Evolutionary conservation across 2,329 filamentous ascomycete genomes (phyloP).

Genomic region (Cytospora paraplurivora): DNA sequence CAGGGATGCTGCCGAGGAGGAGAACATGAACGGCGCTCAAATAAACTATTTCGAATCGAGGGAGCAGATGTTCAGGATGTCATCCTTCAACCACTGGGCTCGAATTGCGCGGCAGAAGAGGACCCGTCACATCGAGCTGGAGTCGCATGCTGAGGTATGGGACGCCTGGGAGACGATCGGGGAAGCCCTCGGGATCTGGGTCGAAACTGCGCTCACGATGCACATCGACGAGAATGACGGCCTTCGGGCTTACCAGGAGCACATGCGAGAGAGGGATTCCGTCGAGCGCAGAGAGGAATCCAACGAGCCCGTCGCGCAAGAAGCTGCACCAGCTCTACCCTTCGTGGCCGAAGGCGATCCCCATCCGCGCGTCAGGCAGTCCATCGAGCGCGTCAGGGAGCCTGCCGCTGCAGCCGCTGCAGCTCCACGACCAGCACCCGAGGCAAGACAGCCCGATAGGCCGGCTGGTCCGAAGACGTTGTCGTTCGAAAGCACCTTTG

Average conservation of each 20-base stretch:
- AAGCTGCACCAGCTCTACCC: background rate
- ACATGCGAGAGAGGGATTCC: conserved; percentile 21
- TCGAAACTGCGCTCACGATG: conserved; percentile 33
- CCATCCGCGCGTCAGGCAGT: conserved; percentile 26
- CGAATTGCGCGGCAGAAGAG: conserved; percentile 17
- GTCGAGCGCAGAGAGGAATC: conserved; percentile 18
- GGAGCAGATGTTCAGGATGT: conserved; percentile 27
- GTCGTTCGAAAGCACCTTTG: conserved; percentile 25
- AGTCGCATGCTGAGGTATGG: conserved; percentile 27
- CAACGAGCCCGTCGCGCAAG: background rate
- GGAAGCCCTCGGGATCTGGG: conserved; percentile 47
- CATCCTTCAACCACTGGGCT: conserved; percentile 28
- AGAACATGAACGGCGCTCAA: conserved; percentile 21
- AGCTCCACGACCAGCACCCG: conserved; percentile 2
- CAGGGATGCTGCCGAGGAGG: conserved; percentile 21
- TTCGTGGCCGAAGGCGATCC: conserved; percentile 13
- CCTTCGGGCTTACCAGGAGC: conserved; percentile 27
- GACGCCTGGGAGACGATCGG: conserved; percentile 27
- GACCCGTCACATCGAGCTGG: conserved; percentile 20
- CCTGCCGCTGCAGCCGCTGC: conserved; percentile 4
- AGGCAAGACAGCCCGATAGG: conserved; percentile 4
- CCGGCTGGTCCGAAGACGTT: conserved; percentile 17
- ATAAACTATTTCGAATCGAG: conserved; percentile 25
- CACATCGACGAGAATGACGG: conserved; percentile 28
- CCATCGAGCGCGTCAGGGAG: conserved; percentile 23